Conservation (phyloP, 495 filamentous ascomycete species). For the Penicillium coprophilum region DNA sequence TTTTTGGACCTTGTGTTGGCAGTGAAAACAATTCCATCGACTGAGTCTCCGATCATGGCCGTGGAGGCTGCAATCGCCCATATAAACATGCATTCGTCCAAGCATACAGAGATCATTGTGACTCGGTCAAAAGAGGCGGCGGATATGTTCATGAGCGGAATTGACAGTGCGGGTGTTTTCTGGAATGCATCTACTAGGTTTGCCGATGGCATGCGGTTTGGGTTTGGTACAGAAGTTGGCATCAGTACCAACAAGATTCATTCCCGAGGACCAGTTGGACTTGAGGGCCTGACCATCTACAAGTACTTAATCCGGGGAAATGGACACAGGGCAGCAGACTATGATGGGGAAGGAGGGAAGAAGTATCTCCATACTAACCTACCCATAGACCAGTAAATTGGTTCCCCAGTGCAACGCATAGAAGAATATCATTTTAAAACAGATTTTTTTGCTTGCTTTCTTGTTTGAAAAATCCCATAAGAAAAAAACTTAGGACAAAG, state of each 20-base stretch:
- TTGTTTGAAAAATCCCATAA: slow-evolving; percentile 28
- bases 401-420: background rate
- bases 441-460: slow-evolving; percentile 20
- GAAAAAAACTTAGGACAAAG: slow-evolving; percentile 33
- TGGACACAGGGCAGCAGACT: slow-evolving; percentile 73
- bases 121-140: slow-evolving; percentile 65
- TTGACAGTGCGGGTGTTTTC: slow-evolving; percentile 92
- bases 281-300: slow-evolving; percentile 95
- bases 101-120: slow-evolving; percentile 92
- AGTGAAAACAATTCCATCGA: slow-evolving; percentile 68
- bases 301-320: slow-evolving; percentile 85
- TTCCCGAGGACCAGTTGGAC: slow-evolving; percentile 84
- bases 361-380: slow-evolving; percentile 37
- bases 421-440: slow-evolving; percentile 15
- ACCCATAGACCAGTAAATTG: slow-evolving; percentile 10
- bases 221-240: slow-evolving; percentile 96
- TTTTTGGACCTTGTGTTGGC: slow-evolving; percentile 85
- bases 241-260: slow-evolving; percentile 99
- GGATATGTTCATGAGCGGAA: slow-evolving; percentile 72
- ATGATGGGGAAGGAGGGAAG: slow-evolving; percentile 62
- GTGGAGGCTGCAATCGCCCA: slow-evolving; percentile 75
- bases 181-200: slow-evolving; percentile 96
- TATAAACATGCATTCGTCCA: slow-evolving; percentile 88
- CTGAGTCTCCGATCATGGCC: slow-evolving; percentile 26
- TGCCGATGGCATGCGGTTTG: slow-evolving; percentile 94